Evolutionary conservation across 1,139 yeast species (phyloP), one percentile per base, ranked within the genome.

Genomic region (Candida neerlandica): DNA sequence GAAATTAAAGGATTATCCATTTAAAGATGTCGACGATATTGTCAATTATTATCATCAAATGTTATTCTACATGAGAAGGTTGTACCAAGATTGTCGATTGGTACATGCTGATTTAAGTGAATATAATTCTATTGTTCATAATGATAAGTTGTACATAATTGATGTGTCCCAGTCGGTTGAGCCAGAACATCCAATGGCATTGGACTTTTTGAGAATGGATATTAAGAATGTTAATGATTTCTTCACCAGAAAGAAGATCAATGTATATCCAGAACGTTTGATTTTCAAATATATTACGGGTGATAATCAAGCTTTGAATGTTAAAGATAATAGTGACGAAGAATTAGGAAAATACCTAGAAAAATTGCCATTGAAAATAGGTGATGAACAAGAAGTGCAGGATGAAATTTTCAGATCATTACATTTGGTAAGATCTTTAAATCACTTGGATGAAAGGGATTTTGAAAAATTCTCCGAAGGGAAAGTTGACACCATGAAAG

Each of bases 151-250:
- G 33, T 91, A 88, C 68, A 89, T 95, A 51, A 89, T 95, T 58
- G 99, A 95, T 71, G 99, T 95, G 18, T 92, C 98, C 1, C 99
- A 95, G 65, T 86, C 96, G 34, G 99, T 95, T 26, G 98, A 95
- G 65, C 98, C 96, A 19, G 97, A 92, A 59, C 99, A 95, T 67
- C 99, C 98, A 5, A 91, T 90, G 89, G 89, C 97, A 41, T 75
- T 94, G 53, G 98, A 94, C 64, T 95, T 95, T 63, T 71, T 95
- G 52, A 77, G 99, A 63, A 94, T 94, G 99, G 99, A 95, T 68
- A 92, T 95, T 61, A 94, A 92, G 67, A 95, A 95, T 62, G 91
- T 94, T 16, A 94, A 91, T 62, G 95, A 89, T 60, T 95, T 86
- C 66, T 95, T 95, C 61, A 73, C 76, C 51, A 77, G 85, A 52